These are phyloP conservation scores for Pseudocercospora vitis DNA, from an alignment of 2,329 filamentous ascomycete genomes.

Conservation along the genomic window DNA sequence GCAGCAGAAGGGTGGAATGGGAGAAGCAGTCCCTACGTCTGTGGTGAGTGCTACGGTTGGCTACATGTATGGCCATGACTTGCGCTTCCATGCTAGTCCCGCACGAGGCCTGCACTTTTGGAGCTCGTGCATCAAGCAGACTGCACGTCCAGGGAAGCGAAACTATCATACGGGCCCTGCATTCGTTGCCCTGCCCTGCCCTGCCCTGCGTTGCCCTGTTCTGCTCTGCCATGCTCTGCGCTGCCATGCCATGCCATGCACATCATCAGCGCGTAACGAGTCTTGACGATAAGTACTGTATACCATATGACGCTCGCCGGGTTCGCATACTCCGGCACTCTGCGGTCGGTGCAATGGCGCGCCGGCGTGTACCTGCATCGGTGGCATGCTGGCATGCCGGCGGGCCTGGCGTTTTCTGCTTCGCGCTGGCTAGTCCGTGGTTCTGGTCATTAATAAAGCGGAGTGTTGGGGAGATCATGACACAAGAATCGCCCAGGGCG, in stretches of 20 bases:
- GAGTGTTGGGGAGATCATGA: constrained; percentile 3
- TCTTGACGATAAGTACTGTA: too few relatives aligned
- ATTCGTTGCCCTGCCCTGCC: neutral
- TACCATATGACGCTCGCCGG: too few relatives aligned
- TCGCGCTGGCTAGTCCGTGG: constrained; percentile 5
- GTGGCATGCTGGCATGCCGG: neutral
- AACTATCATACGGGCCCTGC: constrained; percentile 3
- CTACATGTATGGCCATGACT: constrained; percentile 19
- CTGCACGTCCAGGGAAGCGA: constrained; percentile 16
- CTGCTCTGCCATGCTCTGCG: neutral
- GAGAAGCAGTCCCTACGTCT: constrained; percentile 3
- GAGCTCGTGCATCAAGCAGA: constrained; percentile 16
- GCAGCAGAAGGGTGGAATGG: neutral
- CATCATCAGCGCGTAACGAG: too few relatives aligned
- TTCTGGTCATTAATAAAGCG: constrained; percentile 4
- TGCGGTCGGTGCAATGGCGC: neutral
- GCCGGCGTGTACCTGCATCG: neutral
- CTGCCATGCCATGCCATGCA: neutral
- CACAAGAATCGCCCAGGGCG: neutral
- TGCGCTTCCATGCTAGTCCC: constrained; percentile 14
- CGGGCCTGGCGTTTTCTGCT: constrained; percentile 4
- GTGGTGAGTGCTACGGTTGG: constrained; percentile 10
- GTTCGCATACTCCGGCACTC: neutral
- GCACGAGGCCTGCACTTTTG: constrained; percentile 10
- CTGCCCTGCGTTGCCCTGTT: neutral